These are phyloP conservation scores for Colletotrichum sp. DNA, from an alignment of 2,329 filamentous ascomycete genomes.

Conservation along the genomic window DNA sequence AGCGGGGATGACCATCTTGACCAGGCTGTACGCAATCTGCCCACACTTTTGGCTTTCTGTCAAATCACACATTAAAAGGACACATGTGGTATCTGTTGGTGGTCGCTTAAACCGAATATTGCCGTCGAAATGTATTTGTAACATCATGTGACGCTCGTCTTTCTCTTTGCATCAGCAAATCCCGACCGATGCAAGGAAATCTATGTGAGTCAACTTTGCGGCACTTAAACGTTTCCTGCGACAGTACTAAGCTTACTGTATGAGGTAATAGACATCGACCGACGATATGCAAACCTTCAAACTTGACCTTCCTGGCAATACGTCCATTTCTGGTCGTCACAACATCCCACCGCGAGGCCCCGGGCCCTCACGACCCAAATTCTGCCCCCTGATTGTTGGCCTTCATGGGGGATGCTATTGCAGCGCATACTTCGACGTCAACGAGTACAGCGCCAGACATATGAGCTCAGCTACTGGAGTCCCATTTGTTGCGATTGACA, in stretches of 20 bases:
- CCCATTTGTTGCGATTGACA: constrained; percentile 26
- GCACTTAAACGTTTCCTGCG: not conserved
- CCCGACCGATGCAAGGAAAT: not conserved
- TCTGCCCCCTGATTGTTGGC: constrained; percentile 21
- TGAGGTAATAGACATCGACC: not conserved
- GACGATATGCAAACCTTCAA: not conserved
- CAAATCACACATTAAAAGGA: not conserved
- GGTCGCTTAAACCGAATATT: not conserved
- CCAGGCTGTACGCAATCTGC: not conserved
- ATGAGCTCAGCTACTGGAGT: constrained; percentile 20
- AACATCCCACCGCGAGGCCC: not conserved
- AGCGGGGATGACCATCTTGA: not conserved
- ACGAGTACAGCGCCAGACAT: constrained; percentile 12
- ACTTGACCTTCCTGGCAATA: not conserved
- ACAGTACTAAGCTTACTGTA: not conserved
- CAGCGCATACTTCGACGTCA: constrained; percentile 25
- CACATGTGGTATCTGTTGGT: not conserved
- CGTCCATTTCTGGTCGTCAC: constrained; percentile 1
- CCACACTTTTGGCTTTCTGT: not conserved
- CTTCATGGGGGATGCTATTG: constrained; percentile 26
- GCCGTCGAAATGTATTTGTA: not conserved
- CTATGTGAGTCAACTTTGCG: not conserved
- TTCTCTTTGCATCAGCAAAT: not conserved
- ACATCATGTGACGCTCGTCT: not conserved
- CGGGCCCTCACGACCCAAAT: not conserved